A percentile compares a stretch with the other conserved stretches of the same genome.
Evolutionary conservation across 2,329 filamentous ascomycete genomes (phyloP).

Genomic region (Epichloe aotearoae): DNA sequence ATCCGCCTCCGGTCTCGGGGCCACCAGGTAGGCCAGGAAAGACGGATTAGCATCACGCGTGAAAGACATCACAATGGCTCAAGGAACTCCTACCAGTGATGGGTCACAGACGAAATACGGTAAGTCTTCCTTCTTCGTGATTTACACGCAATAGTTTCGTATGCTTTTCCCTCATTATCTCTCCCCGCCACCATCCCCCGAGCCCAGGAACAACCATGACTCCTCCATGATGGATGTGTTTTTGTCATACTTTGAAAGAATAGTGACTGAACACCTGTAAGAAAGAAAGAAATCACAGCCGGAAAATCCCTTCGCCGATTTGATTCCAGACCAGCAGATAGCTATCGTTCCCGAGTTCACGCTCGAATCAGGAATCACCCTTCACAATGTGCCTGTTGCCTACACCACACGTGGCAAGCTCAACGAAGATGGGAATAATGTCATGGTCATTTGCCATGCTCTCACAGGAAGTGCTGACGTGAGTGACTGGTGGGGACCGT

Average conservation of each 20-base stretch:
- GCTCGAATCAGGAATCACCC: conserved; percentile 78
- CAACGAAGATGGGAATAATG: conserved; percentile 47
- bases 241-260: conserved; percentile 18
- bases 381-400: conserved; percentile 62
- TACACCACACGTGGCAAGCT: conserved; percentile 54
- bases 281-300: conserved; percentile 56
- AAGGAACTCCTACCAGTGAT: conserved; percentile 10
- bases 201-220: background rate
- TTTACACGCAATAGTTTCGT: background rate
- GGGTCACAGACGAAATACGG: conserved; percentile 15
- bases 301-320: conserved; percentile 78
- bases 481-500: conserved; percentile 76
- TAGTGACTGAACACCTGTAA: conserved; percentile 50
- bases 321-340: conserved; percentile 82
- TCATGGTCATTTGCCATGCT: conserved; percentile 70
- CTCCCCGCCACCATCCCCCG: background rate
- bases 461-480: conserved; percentile 78
- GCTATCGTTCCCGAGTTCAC: conserved; percentile 80
- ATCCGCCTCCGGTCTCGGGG: background rate
- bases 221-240: background rate
- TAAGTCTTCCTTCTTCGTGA: conserved; percentile 10
- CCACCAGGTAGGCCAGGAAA: background rate
- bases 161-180: background rate
- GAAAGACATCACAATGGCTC: conserved; percentile 10
- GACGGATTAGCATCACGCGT: background rate